These are phyloP conservation scores for Pseudocercospora fuligena DNA, from an alignment of 2,329 filamentous ascomycete species.

Conservation along the genomic window DNA sequence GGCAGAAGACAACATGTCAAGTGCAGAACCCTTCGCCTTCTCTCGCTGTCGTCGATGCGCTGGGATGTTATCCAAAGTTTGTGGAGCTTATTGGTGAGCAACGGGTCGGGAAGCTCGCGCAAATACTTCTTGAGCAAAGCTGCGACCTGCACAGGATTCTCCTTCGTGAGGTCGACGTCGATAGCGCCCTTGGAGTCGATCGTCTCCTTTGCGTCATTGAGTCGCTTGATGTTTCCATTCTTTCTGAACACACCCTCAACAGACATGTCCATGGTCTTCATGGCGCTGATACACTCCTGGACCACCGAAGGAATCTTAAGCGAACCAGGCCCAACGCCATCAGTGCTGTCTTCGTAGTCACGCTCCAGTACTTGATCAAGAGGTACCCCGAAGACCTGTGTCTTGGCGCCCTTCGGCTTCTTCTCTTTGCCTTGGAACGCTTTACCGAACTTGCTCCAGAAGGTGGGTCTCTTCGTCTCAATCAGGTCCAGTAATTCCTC, in stretches of 20 bases:
- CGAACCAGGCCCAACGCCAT: constrained; percentile 90
- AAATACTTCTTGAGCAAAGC: constrained; percentile 95
- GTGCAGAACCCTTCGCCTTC: constrained; percentile 83
- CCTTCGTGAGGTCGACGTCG: constrained; percentile 81
- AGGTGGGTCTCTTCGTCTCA: constrained; percentile 88
- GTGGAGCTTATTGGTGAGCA: constrained; percentile 95
- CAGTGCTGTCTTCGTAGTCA: constrained; percentile 95
- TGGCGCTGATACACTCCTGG: constrained; percentile 91
- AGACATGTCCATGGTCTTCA: constrained; percentile 98
- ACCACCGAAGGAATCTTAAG: constrained; percentile 90
- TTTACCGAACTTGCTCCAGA: constrained; percentile 98
- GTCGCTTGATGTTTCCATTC: constrained; percentile 95
- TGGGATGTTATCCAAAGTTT: constrained; percentile 87
- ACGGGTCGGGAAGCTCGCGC: constrained; percentile 88
- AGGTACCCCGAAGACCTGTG: constrained; percentile 89
- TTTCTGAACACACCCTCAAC: constrained; percentile 98
- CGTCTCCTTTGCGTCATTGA: constrained; percentile 81
- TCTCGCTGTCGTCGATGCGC: constrained; percentile 79
- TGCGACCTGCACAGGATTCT: constrained; percentile 91
- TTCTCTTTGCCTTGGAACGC: constrained; percentile 70
- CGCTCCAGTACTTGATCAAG: constrained; percentile 88
- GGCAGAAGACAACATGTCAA: constrained; percentile 90
- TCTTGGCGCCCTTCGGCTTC: constrained; percentile 83
- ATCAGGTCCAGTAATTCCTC: constrained; percentile 92
- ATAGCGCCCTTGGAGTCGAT: constrained; percentile 88